Conservation (phyloP, 768 basidiomycete genomes). For the Cystofilobasidium capitatum region DNA sequence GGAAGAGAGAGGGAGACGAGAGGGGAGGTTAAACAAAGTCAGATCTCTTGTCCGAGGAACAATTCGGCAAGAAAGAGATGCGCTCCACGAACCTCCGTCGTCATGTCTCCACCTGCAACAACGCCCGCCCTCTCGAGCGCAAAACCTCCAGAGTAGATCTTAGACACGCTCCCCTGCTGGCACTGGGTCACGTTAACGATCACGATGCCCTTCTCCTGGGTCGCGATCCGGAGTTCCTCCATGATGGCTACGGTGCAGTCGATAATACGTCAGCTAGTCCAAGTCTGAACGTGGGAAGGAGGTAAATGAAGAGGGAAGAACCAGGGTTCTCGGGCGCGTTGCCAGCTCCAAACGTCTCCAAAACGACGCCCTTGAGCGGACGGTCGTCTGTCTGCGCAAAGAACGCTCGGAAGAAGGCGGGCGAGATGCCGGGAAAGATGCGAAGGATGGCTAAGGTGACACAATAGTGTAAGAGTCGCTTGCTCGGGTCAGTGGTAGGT, state of each 20-base stretch:
- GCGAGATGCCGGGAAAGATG: constrained; percentile 30
- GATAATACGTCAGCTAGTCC: neutral
- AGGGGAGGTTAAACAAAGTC: neutral
- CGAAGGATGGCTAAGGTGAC: constrained; percentile 25
- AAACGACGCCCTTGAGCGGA: constrained; percentile 62
- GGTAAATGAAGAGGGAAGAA: neutral
- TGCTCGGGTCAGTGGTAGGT: too few species aligned
- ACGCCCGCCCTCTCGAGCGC: constrained; percentile 24
- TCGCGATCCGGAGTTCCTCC: constrained; percentile 14
- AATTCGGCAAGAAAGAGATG: neutral
- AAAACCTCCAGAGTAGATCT: constrained; percentile 50
- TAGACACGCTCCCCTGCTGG: constrained; percentile 70
- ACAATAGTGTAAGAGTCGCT: neutral
- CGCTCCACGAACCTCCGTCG: constrained; percentile 60
- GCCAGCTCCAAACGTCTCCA: constrained; percentile 87
- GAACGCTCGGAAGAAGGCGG: constrained; percentile 35
- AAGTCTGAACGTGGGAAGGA: neutral
- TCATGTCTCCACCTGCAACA: constrained; percentile 58
- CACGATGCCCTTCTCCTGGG: constrained; percentile 37
- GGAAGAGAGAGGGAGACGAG: neutral
- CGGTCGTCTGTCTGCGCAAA: constrained; percentile 51
- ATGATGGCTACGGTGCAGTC: constrained; percentile 3
- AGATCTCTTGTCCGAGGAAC: neutral
- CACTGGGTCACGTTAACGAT: constrained; percentile 91
- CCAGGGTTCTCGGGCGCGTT: constrained; percentile 69